Evolutionary conservation across 2,329 filamentous ascomycete genomes (phyloP), one percentile per base, ranked within the genome.

Genomic region (Talaromyces sp.): DNA sequence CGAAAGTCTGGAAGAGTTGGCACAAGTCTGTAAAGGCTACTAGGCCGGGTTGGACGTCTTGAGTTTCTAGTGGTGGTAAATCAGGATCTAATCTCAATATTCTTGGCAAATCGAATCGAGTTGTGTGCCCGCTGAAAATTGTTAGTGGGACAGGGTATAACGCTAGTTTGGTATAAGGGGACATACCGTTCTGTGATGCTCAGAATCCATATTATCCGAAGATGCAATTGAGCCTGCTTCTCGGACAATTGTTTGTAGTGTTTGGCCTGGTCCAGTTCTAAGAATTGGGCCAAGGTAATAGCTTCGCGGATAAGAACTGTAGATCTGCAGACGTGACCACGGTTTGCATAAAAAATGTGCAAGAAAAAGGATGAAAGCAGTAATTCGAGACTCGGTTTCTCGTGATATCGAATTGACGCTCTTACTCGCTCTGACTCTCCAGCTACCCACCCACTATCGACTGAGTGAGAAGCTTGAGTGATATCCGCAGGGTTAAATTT

Each of bases 151-250:
- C 41, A 56, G n/a, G 11, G 10, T 13, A 33, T n/a, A 4, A 33
- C 47, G 11, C 47, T n/a, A 19, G 22, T 35, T 52, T 13, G 16
- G 11, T 41, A 22, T 11, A 24, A 41, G 9, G 16, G 1, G 10
- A 39, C 50, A 24, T 59, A 65, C 64, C 64, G 64, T 52, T 65
- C 64, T 37, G 64, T 65, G 22, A 65, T 59, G 11, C 64, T 31
- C 39, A 65, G 27, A 31, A 65, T 65, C 64, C 64, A 62, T 16
- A 65, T 65, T 37, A 65, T 65, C 31, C 64, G 60, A 65, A 65
- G 64, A 47, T 62, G 60, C 14, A 62, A 48, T 5, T 65, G 64
- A 43, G 27, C 43, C 27, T 65, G 22, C 19, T 65, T 62, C 10
- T 62, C 60, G 22, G 64, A 39, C 24, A 65, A 31, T n/a, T 33